Conservation (phyloP, 2,329 filamentous ascomycete genomes). For the Calonectria ilicicola region DNA sequence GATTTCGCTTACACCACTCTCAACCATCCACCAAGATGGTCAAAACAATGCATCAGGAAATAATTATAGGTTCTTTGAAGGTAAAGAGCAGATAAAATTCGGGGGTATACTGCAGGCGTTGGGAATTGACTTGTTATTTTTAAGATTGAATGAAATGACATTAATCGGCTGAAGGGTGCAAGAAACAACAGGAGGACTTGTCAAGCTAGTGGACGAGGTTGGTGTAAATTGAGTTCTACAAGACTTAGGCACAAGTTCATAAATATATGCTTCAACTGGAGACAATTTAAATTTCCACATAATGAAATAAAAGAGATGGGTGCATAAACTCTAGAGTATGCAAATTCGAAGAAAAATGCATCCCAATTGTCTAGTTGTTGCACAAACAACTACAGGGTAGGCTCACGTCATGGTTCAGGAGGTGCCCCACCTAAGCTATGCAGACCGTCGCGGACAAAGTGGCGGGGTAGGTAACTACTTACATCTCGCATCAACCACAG, state of each 20-base stretch:
- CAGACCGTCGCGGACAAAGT: conserved; percentile 31
- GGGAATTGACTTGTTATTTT: neutral
- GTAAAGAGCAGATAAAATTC: no score
- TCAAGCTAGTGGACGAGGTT: no score
- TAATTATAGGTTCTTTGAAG: neutral
- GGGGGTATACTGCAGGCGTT: no score
- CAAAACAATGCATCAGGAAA: neutral
- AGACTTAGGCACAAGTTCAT: no score
- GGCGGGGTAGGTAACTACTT: conserved; percentile 41
- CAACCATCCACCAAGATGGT: neutral
- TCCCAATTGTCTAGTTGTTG: neutral
- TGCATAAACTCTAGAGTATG: no score
- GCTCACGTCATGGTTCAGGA: conserved; percentile 15
- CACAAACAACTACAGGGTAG: conserved; percentile 32
- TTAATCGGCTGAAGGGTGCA: neutral
- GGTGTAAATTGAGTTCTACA: no score
- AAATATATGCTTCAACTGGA: no score
- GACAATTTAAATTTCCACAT: no score
- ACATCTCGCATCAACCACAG: conserved; percentile 31
- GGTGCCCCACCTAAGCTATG: conserved; percentile 37
- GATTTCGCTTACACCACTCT: neutral
- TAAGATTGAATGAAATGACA: neutral
- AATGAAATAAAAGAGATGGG: no score
- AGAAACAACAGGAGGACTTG: no score
- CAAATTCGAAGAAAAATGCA: no score